Conservation (phyloP, 257 asterid genomes). For the Solanum ahanhuiri region DNA sequence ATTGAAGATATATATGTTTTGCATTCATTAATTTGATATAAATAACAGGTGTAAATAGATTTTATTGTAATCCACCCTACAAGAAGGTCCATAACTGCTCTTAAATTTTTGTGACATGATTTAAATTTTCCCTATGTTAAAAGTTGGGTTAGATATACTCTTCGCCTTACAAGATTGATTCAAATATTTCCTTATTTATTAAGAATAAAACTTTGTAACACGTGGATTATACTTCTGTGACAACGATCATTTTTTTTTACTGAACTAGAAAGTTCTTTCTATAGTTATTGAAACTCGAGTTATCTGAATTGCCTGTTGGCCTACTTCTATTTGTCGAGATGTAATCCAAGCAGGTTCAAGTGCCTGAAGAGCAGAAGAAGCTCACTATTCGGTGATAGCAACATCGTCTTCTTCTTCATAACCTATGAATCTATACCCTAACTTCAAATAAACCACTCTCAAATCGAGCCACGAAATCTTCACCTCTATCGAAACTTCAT, state of each 20-base stretch:
- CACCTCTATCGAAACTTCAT: background rate
- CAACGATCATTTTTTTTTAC: too few species aligned
- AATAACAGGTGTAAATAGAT: background rate
- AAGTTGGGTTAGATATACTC: background rate
- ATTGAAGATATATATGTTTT: background rate
- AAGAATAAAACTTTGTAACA: background rate
- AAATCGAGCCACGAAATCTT: background rate
- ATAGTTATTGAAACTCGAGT: too few species aligned
- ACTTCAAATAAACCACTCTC: background rate
- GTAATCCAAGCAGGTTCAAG: too few species aligned
- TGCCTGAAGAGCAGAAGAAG: too few species aligned
- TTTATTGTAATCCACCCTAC: background rate
- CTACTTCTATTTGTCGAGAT: too few species aligned
- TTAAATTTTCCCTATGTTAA: background rate
- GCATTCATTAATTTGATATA: background rate
- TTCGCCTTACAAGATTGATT: background rate
- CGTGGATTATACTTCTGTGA: too few species aligned
- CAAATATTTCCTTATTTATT: background rate
- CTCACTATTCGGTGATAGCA: background rate
- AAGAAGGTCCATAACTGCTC: background rate
- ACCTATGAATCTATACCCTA: background rate
- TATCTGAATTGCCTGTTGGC: too few species aligned
- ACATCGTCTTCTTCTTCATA: background rate
- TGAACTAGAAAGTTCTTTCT: too few species aligned
- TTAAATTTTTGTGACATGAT: background rate